Evolutionary conservation across 148 eudicot species (phyloP).

Genomic region (Hydrangea macrophylla): DNA sequence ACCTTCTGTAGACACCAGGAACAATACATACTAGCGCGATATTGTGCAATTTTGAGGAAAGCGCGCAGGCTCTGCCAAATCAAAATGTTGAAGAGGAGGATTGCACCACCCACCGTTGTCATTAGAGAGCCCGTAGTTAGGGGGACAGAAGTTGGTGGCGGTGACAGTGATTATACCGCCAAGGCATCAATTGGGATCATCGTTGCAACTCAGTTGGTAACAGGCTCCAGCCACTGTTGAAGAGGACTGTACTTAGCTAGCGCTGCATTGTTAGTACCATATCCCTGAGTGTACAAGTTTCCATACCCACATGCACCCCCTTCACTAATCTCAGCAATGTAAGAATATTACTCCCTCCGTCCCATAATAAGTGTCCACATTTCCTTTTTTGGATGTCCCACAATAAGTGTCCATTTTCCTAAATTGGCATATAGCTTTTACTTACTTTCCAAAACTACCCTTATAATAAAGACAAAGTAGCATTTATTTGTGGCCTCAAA

Average conservation of each 20-base stretch:
- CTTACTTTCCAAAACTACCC: too few species aligned
- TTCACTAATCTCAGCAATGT: too few species aligned
- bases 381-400: too few species aligned
- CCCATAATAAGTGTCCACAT: too few species aligned
- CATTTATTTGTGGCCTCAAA: slow-evolving; percentile 8
- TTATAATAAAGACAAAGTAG: too few species aligned
- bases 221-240: slow-evolving; percentile 39
- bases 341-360: too few species aligned
- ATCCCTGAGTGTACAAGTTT: slow-evolving; percentile 30
- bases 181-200: slow-evolving; percentile 36
- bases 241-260: slow-evolving; percentile 36
- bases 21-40: slow-evolving; percentile 47
- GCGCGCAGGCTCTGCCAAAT: slow-evolving; percentile 43
- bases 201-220: slow-evolving; percentile 29
- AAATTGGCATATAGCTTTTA: too few species aligned
- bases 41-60: slow-evolving; percentile 35
- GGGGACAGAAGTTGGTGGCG: slow-evolving; percentile 51
- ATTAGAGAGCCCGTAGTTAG: slow-evolving; percentile 35
- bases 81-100: slow-evolving; percentile 46
- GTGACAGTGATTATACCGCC: slow-evolving; percentile 30
- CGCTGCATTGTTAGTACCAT: slow-evolving; percentile 35
- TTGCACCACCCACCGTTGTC: slow-evolving; percentile 56
- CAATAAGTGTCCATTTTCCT: not conserved
- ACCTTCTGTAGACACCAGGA: slow-evolving; percentile 41
- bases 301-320: slow-evolving; percentile 45